A percentile compares a stretch with the other conserved stretches of the same genome.
These are phyloP conservation scores for Phialocephala subalpina DNA, from an alignment of 2,329 filamentous ascomycete genomes.

Conservation along the genomic window DNA sequence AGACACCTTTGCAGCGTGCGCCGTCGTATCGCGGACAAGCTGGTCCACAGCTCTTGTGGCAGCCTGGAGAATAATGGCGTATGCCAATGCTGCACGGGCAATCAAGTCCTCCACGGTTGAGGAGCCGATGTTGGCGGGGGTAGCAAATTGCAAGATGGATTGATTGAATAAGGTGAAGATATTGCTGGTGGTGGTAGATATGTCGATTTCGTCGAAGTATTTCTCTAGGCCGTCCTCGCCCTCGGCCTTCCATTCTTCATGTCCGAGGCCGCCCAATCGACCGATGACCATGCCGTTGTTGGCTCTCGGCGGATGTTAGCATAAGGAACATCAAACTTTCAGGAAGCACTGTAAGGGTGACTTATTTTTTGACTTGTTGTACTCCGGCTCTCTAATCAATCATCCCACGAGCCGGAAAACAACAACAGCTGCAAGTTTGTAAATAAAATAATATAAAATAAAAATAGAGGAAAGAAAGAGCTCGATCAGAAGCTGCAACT, in stretches of 20 bases:
- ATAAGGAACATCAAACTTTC: neutral
- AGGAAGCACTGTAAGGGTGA: no score
- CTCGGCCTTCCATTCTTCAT: neutral
- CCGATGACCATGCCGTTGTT: neutral
- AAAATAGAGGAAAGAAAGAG: no score
- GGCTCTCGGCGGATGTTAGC: neutral
- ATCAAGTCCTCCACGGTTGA: slow-evolving; percentile 2
- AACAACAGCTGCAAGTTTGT: no score
- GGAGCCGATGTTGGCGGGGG: neutral
- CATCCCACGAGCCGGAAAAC: no score
- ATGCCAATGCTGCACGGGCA: neutral
- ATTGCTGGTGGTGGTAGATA: neutral
- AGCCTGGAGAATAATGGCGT: neutral
- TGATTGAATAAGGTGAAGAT: neutral
- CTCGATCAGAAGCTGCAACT: neutral
- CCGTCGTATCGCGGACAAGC: neutral
- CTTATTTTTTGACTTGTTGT: no score
- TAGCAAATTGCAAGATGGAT: neutral
- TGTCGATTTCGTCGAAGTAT: slow-evolving; percentile 5
- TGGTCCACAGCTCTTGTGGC: neutral
- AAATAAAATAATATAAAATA: no score
- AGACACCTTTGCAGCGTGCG: neutral
- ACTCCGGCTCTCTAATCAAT: no score
- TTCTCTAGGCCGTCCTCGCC: neutral
- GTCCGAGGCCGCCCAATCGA: neutral